Conservation (phyloP, 2,329 filamentous ascomycete genomes). For the Verticillium longisporum region DNA sequence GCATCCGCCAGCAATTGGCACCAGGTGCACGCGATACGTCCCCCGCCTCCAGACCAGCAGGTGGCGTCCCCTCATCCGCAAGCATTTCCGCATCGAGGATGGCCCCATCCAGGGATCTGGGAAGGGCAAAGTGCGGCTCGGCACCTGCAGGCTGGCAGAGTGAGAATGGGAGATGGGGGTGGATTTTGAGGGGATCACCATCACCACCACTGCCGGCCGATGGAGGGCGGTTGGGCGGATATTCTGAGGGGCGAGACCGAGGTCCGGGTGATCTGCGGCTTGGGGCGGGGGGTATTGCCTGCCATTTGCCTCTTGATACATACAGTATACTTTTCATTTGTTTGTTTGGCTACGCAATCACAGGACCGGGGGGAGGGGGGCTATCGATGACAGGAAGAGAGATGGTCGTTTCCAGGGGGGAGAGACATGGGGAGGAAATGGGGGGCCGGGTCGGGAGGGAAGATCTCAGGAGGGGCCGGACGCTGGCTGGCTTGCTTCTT, state of each 20-base stretch:
- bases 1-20: too few relatives aligned
- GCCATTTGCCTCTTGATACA: not conserved
- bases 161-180: not conserved
- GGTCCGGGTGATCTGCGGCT: not conserved
- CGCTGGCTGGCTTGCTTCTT: too few relatives aligned
- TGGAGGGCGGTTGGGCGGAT: not conserved
- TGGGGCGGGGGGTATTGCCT: not conserved
- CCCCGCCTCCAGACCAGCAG: not conserved
- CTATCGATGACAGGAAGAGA: too few relatives aligned
- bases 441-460: not conserved
- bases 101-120: slow-evolving; percentile 1
- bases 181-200: not conserved
- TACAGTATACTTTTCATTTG: not conserved
- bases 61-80: slow-evolving; percentile 1
- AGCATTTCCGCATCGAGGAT: slow-evolving; percentile 7
- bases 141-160: not conserved
- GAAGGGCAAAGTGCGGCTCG: not conserved
- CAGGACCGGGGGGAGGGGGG: not conserved
- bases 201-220: not conserved
- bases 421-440: too few relatives aligned
- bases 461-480: not conserved
- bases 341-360: not conserved
- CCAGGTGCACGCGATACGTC: too few relatives aligned
- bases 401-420: too few relatives aligned
- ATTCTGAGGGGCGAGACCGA: not conserved